Evolutionary conservation across 1,139 yeast genomes (phyloP).

Genomic region (Geotrichum cucujoidarum): DNA sequence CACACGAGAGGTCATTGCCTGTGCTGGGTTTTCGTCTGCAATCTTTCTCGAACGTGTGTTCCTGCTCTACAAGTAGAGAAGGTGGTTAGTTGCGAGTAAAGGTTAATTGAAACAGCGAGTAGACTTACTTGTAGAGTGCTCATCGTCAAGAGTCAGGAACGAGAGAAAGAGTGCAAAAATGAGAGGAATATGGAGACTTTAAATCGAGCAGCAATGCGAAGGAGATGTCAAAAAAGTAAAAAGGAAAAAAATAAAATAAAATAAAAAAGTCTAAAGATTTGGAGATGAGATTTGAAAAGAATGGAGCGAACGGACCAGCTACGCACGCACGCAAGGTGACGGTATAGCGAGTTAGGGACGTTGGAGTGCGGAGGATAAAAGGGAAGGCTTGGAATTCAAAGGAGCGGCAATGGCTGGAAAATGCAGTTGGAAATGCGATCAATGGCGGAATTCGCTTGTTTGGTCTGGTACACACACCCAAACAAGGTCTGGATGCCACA

Average conservation of each 20-base stretch:
- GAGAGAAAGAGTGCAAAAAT: no score
- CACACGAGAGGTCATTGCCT: conserved; percentile 8
- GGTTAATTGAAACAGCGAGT: background rate
- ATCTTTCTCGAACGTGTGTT: conserved; percentile 16
- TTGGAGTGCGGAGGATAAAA: background rate
- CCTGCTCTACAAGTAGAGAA: conserved; percentile 8
- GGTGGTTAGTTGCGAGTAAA: background rate
- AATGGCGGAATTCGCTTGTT: no score
- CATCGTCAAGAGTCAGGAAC: no score
- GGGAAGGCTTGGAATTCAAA: background rate
- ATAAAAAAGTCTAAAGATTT: background rate
- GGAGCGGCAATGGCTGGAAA: conserved; percentile 4
- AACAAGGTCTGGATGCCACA: no score
- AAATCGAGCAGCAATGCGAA: no score
- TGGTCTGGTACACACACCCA: no score
- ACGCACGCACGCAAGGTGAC: no score
- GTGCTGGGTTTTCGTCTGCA: conserved; percentile 12
- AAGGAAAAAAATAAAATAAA: background rate
- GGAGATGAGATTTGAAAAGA: background rate
- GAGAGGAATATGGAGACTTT: no score
- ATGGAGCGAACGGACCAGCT: no score
- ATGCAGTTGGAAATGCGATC: no score
- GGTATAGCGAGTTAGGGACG: background rate
- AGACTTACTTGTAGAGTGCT: conserved; percentile 15
- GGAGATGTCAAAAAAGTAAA: no score